Evolutionary conservation across 1,139 yeast species (phyloP).

Genomic region (Meyerozyma sp.): DNA sequence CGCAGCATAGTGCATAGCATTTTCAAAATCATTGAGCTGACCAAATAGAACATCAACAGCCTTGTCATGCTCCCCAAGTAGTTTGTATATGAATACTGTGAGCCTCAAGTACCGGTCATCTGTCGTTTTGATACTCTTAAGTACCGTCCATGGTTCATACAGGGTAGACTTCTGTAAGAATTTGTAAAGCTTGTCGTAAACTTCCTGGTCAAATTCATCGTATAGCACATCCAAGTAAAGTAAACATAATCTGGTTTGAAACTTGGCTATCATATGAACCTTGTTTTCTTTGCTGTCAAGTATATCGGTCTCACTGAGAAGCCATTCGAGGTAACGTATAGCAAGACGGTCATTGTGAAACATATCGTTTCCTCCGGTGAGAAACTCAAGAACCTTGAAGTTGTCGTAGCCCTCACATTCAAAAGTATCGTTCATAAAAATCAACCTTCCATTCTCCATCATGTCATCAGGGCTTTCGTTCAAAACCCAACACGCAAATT

Average conservation of each 20-base stretch:
- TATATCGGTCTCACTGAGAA: constrained; percentile 38
- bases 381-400: constrained; percentile 46
- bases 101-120: constrained; percentile 35
- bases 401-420: constrained; percentile 59
- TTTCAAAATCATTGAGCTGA: constrained; percentile 51
- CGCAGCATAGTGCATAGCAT: constrained; percentile 59
- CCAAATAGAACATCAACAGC: constrained; percentile 61
- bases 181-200: constrained; percentile 30
- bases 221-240: constrained; percentile 44
- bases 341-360: constrained; percentile 30
- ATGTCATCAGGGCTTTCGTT: constrained; percentile 19
- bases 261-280: constrained; percentile 25
- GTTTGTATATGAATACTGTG: constrained; percentile 54
- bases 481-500: constrained; percentile 56
- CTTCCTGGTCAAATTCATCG: constrained; percentile 9
- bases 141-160: constrained; percentile 45
- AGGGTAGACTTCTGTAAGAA: constrained; percentile 29
- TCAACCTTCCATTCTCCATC: constrained; percentile 34
- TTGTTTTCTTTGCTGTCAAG: constrained; percentile 28
- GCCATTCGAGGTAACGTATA: constrained; percentile 58
- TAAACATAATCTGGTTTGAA: constrained; percentile 51
- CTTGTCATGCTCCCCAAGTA: constrained; percentile 57
- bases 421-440: constrained; percentile 65
- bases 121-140: constrained; percentile 33
- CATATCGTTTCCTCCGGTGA: constrained; percentile 15